Evolutionary conservation across 1,139 yeast species (phyloP), one percentile per base, ranked within the genome.

Genomic region (Protomyces inundatus): DNA sequence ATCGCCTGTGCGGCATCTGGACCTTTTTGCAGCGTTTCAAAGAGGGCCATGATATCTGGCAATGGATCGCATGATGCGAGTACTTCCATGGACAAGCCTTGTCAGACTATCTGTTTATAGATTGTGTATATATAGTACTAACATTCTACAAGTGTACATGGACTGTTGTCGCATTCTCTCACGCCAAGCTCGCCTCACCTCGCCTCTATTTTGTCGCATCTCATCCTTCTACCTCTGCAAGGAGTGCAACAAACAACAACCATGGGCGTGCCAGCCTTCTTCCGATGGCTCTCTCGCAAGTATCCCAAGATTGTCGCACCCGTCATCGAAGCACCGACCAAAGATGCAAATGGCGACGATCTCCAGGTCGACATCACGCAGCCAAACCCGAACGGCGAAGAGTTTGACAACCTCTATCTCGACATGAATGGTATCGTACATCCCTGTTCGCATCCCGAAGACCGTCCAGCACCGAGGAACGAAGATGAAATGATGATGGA

Each of bases 351-450:
- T 67, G 89, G 85, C 12, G 79, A 81, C 10, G 79, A 78, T 48
- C 82, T 82, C 64, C 95, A 91, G 0, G 81, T 87, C 9, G 82
- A 81, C 68, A 90, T 87, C 73, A 75, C 84, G 48, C 84, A 84
- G 66, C 87, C 95, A 9, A 95, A 95, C 73, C 97, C 96, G 12
- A 95, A 95, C 76, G 98, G 98, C 33, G 98, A 93, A 76, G 67
- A 66, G 40, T 78, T 90, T 62, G 97, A 91, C 73, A 91, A 91
- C 73, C 76, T 91, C 58, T 91, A 91, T 7, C 48, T 42, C 48
- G 98, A 91, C 77, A 91, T 91, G 98, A 91, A 91, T 72, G 97
- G 97, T 78, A 91, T 91, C 73, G 97, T 91, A 3, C 98, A 91
- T 78, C 97, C 97, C 0, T 91, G 97, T 80, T 87, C 97, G 1